Evolutionary conservation across 1,284 basidiomycete genomes (phyloP), one percentile per base, ranked within the genome.

Genomic region (Boletellus dicymbophilus): DNA sequence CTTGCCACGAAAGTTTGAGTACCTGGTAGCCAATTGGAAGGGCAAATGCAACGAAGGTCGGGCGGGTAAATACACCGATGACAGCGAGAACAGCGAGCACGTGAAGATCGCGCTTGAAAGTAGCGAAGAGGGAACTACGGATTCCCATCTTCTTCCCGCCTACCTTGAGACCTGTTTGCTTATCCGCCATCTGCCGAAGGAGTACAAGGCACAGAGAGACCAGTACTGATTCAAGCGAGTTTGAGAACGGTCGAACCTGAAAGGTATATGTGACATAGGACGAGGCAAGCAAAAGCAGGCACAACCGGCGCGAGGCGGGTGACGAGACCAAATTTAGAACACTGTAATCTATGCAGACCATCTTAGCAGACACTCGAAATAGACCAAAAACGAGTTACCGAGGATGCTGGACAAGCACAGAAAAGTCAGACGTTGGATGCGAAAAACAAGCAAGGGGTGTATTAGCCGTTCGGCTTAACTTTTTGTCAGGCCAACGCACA

Each of bases 181-280:
- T 27, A 21, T 46, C 49, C 20, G 45, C 34, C 23, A 68, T 39
- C 28, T 51, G 53, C 18, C 44, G 53, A 36, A 68, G 47, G 20
- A 55, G 44, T 6, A 62, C 55, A 4, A 74, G 57, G 20, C 60
- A 68, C 12, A 67, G 37, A 8, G 67, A 60, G 6, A 75, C 44
- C n/a, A 70, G 38, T 3, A 68, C 45, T 4, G 70, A 61, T 54
- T 75, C 72, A 4, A 72, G 51, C 4, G 71, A 67, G 46, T 74
- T 75, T 20, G 74, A 71, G 49, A 75, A 75, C 3, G 72, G 71
- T 31, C 73, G 64, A 22, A 72, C 52, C 53, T 75, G 74, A 39
- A 73, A 72, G 3, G 72, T 72, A 43, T 62, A 62, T 28, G 63
- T 58, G 44, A 73, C 66, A 34, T 73, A 65, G 27, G 73, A 75